Base-by-base conservation (phyloP, 371 early-diverging fungal genomes). In the Rhizopus sp. region DNA sequence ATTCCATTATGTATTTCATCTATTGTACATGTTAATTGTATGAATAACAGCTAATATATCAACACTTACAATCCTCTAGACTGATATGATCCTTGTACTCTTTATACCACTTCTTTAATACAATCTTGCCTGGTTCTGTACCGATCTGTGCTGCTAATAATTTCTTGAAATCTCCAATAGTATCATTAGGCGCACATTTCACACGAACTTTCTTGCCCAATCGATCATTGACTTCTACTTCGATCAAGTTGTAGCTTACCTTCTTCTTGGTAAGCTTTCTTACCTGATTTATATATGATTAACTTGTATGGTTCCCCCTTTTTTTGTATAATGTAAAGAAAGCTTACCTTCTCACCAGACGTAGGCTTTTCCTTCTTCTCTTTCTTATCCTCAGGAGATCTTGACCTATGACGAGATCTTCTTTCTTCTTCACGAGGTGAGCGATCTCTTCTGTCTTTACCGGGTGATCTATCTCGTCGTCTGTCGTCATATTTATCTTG, bases 131-230 rank as follows among this genome's bases (percentile, higher is more conserved):
- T 41, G 92, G 81, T 56, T 90, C 89, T 6, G 98, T 96, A 66
- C 98, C 98, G 16, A 91, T 93, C 71, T 93, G 95, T 6, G 95
- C 95, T 8, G 96, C 93, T 46, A 95, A 88, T 23, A 95, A 69
- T 68, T 91, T 90, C 67, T 97, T 97, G 37, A 97, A 84, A 68
- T 94, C 94, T 7, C 91, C 91, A 17, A 97, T 80, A 0, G 93
- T 91, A 71, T 97, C 97, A 48, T 86, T 87, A 13, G 88, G 89
- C 62, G 92, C 90, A 67, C 63, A 68, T 71, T 95, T 95, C 45
- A 97, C 95, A 32, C 94, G 78, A 44, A 93, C 93, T 64, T 95
- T 95, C 73, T 94, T 95, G 17, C 97, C 97, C 30, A 95, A 80
- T 62, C 97, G 88, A 77, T 97, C 97, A 80, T 91, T 89, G 50